Evolutionary conservation across 2,329 filamentous ascomycete species (phyloP).

Genomic region (Aspergillus thermomutatus): DNA sequence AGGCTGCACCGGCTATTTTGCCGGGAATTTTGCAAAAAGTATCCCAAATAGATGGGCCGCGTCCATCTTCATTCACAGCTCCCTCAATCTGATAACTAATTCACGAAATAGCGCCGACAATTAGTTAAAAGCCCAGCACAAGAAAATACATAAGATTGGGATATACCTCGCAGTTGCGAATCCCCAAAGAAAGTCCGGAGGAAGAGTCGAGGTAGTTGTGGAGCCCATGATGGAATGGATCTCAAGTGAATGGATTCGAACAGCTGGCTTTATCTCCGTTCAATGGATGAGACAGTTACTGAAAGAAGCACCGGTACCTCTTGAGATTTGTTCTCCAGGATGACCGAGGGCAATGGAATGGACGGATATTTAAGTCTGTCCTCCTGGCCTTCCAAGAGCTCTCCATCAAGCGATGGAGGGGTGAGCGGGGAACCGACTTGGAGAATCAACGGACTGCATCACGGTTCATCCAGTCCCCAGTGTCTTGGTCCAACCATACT

Average conservation of each 20-base stretch:
- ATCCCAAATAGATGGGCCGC: slow-evolving; percentile 83
- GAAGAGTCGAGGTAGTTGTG: slow-evolving; percentile 43
- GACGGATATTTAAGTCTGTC: not conserved
- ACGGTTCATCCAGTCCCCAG: not conserved
- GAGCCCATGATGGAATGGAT: slow-evolving; percentile 23
- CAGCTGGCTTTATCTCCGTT: not conserved
- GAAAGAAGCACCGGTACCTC: not conserved
- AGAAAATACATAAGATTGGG: not conserved
- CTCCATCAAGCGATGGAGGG: slow-evolving; percentile 5
- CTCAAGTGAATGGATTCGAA: not conserved
- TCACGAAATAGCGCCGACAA: not conserved
- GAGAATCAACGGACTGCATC: not conserved
- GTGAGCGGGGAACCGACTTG: slow-evolving; percentile 7
- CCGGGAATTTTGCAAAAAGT: slow-evolving; percentile 77
- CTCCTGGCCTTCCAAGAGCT: not conserved
- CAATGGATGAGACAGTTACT: not conserved
- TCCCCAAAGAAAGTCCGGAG: slow-evolving; percentile 71
- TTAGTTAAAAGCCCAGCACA: not conserved
- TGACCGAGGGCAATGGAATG: not conserved
- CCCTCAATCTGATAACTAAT: slow-evolving; percentile 85
- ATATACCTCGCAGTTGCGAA: slow-evolving; percentile 71
- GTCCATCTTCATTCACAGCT: slow-evolving; percentile 68
- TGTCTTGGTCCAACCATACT: slow-evolving; percentile 6
- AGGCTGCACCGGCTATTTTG: slow-evolving; percentile 76
- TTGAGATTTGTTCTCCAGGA: not conserved